Conservation (phyloP, 2,329 filamentous ascomycete genomes). For the Dactylellina cionopaga region DNA sequence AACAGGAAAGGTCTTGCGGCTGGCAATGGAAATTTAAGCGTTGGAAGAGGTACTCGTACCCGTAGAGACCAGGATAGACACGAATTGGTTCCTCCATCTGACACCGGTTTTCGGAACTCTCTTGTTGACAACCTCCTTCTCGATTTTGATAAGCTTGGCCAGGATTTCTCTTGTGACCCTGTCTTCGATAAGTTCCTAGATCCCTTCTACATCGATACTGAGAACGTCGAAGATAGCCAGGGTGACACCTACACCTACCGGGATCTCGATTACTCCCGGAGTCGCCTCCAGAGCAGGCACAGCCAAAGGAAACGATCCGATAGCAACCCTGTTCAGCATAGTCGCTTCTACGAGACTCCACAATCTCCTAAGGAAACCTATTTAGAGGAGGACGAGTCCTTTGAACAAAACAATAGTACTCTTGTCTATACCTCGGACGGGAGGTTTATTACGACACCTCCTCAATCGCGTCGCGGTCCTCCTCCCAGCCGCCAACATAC, state of each 20-base stretch:
- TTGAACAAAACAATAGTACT: conserved; percentile 58
- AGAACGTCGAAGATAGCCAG: conserved; percentile 60
- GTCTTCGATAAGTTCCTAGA: conserved; percentile 57
- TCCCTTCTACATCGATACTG: conserved; percentile 62
- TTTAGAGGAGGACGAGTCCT: conserved; percentile 46
- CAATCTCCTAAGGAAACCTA: conserved; percentile 28
- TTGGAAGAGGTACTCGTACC: conserved; percentile 16
- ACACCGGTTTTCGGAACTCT: conserved; percentile 72
- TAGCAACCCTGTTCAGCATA: conserved; percentile 54
- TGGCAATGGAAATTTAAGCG: conserved; percentile 37
- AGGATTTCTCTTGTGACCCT: conserved; percentile 55
- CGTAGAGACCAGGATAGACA: conserved; percentile 46
- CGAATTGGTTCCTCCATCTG: conserved; percentile 30
- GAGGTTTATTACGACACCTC: conserved; percentile 53
- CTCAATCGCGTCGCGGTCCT: conserved; percentile 61
- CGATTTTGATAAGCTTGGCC: conserved; percentile 77
- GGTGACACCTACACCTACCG: conserved; percentile 60
- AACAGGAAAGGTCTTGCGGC: conserved; percentile 18
- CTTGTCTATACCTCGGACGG: conserved; percentile 54
- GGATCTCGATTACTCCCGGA: conserved; percentile 58
- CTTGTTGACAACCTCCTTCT: conserved; percentile 95
- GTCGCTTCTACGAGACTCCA: conserved; percentile 44
- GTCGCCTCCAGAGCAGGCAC: conserved; percentile 54
- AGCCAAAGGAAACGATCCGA: conserved; percentile 54
- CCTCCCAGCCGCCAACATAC: conserved; percentile 66